These are phyloP conservation scores for Calonectria henricotiae DNA, from an alignment of 2,329 filamentous ascomycete genomes.

Conservation along the genomic window DNA sequence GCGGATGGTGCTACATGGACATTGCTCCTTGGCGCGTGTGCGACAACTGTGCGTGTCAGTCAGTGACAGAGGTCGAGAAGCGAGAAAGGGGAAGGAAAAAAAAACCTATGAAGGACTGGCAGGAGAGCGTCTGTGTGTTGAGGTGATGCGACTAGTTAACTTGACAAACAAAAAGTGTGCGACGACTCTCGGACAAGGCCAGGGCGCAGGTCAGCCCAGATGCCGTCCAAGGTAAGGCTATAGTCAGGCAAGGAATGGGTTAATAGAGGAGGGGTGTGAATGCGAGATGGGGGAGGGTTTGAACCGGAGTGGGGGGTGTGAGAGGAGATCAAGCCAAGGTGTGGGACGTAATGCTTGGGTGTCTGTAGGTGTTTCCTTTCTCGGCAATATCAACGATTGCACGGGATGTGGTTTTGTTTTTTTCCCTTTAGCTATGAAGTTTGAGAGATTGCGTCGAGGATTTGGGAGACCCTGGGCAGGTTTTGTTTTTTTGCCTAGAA, in stretches of 20 bases:
- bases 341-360: slow-evolving; percentile 27
- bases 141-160: slow-evolving; percentile 38
- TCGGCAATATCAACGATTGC: slow-evolving; percentile 9
- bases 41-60: slow-evolving; percentile 12
- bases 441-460: background rate
- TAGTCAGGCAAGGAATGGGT: slow-evolving; percentile 46
- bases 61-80: slow-evolving; percentile 4
- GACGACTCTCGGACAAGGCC: slow-evolving; percentile 41
- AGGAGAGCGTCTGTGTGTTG: slow-evolving; percentile 22
- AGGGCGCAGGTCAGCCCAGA: slow-evolving; percentile 48
- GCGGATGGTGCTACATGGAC: slow-evolving; percentile 18
- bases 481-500: slow-evolving; percentile 10
- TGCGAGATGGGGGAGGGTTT: slow-evolving; percentile 24
- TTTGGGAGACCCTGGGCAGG: background rate
- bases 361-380: slow-evolving; percentile 25
- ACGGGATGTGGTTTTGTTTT: slow-evolving; percentile 1
- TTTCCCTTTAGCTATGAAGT: background rate
- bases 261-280: slow-evolving; percentile 36
- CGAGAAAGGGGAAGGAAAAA: slow-evolving; percentile 25
- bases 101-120: slow-evolving; percentile 28
- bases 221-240: slow-evolving; percentile 50
- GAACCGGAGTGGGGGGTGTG: slow-evolving; percentile 28
- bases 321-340: slow-evolving; percentile 17
- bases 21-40: slow-evolving; percentile 15
- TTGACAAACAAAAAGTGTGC: slow-evolving; percentile 27